These are phyloP conservation scores for Mortierella sp. DNA, from an alignment of 371 early-diverging fungal genomes.

Conservation along the genomic window DNA sequence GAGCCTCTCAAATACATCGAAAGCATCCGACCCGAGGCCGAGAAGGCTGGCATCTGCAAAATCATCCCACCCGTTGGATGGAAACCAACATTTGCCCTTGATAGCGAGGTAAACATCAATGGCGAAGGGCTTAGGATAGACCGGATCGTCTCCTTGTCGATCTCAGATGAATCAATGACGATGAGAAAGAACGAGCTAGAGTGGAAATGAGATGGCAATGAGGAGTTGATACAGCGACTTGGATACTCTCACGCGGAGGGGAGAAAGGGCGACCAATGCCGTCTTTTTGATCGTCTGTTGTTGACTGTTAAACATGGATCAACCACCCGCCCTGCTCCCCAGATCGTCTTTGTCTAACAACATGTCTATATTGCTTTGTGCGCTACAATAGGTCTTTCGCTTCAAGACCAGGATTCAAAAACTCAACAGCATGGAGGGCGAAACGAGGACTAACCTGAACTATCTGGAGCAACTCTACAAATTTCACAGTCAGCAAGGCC, in stretches of 20 bases:
- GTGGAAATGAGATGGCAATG: not conserved
- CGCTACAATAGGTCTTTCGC: slow-evolving; percentile 77
- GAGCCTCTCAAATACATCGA: slow-evolving; percentile 91
- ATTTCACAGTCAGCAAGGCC: slow-evolving; percentile 88
- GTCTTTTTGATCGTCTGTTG: not conserved
- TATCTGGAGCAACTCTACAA: slow-evolving; percentile 91
- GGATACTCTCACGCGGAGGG: not conserved
- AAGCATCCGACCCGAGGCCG: slow-evolving; percentile 85
- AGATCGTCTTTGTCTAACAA: not conserved
- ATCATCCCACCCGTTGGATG: slow-evolving; percentile 92
- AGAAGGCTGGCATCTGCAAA: slow-evolving; percentile 91
- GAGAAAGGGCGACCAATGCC: not conserved
- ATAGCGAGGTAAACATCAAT: slow-evolving; percentile 77
- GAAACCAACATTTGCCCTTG: slow-evolving; percentile 86
- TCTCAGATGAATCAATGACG: not conserved
- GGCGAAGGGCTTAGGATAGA: not conserved
- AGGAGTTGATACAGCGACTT: too few species aligned
- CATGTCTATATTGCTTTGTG: not conserved
- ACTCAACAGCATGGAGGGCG: slow-evolving; percentile 93
- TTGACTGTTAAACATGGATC: not conserved
- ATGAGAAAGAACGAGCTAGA: not conserved
- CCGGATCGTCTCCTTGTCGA: not conserved
- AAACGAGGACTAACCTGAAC: slow-evolving; percentile 87
- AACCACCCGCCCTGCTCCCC: not conserved
- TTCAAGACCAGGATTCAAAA: slow-evolving; percentile 93